Percentiles rank a stretch among this genome's conserved stretches.
These are phyloP conservation scores for Pochonia chlamydosporia DNA, from an alignment of 2,329 filamentous ascomycete species.

Conservation along the genomic window DNA sequence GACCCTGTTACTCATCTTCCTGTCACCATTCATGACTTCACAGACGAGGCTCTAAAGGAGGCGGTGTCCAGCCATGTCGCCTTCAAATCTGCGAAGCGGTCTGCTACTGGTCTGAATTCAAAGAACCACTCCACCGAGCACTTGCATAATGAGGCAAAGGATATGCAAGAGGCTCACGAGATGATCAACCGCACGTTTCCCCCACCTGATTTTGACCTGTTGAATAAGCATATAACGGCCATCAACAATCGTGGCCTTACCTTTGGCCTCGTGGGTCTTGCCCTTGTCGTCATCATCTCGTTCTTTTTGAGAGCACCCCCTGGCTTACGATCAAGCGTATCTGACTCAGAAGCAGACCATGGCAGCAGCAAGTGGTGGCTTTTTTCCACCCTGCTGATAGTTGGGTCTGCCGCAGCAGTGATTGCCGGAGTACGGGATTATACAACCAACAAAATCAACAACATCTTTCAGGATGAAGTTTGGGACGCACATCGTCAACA, in stretches of 20 bases:
- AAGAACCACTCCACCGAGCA: slow-evolving; percentile 34
- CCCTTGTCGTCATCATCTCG: slow-evolving; percentile 21
- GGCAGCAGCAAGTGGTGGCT: slow-evolving; percentile 21
- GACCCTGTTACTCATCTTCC: slow-evolving; percentile 69
- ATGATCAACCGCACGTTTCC: slow-evolving; percentile 40
- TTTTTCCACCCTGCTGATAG: slow-evolving; percentile 11
- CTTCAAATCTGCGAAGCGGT: slow-evolving; percentile 29
- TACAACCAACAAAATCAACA: slow-evolving; percentile 54
- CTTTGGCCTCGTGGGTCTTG: slow-evolving; percentile 29
- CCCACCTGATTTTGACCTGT: slow-evolving; percentile 39
- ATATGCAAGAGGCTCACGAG: slow-evolving; percentile 31
- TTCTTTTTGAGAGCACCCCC: neutral
- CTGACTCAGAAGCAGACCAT: slow-evolving; percentile 8
- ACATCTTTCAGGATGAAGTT: slow-evolving; percentile 61
- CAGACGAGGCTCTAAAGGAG: slow-evolving; percentile 49
- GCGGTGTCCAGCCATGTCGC: slow-evolving; percentile 24
- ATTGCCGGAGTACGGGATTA: slow-evolving; percentile 49
- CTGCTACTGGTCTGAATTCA: slow-evolving; percentile 30
- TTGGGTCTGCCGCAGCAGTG: slow-evolving; percentile 24
- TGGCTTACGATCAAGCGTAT: neutral
- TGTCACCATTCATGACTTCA: slow-evolving; percentile 63
- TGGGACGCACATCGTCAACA: slow-evolving; percentile 60
- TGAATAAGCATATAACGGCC: slow-evolving; percentile 25
- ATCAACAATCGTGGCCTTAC: slow-evolving; percentile 29
- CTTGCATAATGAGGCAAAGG: slow-evolving; percentile 27